These are phyloP conservation scores for Blastomyces parvus DNA, from an alignment of 2,329 filamentous ascomycete species.

Conservation along the genomic window DNA sequence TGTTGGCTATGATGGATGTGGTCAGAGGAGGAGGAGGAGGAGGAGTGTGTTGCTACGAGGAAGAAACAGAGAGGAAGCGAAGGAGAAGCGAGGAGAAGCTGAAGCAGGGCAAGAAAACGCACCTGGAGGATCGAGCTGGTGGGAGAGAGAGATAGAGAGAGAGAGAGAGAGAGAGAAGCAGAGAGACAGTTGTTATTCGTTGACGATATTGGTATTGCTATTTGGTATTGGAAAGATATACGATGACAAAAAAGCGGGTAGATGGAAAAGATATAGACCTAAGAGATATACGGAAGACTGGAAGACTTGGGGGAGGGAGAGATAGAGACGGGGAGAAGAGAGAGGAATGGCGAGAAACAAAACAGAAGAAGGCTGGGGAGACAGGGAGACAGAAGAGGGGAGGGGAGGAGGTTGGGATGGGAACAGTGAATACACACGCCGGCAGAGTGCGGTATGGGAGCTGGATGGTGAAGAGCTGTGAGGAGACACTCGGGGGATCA, in stretches of 20 bases:
- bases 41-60: neutral
- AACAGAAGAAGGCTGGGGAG: neutral
- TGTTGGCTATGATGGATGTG: neutral
- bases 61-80: conserved; percentile 6
- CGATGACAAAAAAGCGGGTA: conserved; percentile 4
- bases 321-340: neutral
- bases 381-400: neutral
- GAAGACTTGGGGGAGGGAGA: too few relatives aligned
- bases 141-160: too few relatives aligned
- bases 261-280: conserved; percentile 6
- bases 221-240: conserved; percentile 4
- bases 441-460: neutral
- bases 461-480: neutral
- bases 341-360: too few relatives aligned
- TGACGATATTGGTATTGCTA: too few relatives aligned
- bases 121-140: neutral
- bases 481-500: neutral
- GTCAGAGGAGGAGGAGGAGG: neutral
- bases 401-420: neutral
- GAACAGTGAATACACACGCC: neutral
- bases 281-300: neutral
- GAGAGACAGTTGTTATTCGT: neutral
- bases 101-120: neutral
- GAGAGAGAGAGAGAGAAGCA: conserved; percentile 5
- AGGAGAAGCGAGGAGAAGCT: too few relatives aligned